A percentile compares a stretch with the other conserved stretches of the same genome.
Evolutionary conservation across 2,329 filamentous ascomycete genomes (phyloP).

Genomic region (Teratosphaeria zuluensis): DNA sequence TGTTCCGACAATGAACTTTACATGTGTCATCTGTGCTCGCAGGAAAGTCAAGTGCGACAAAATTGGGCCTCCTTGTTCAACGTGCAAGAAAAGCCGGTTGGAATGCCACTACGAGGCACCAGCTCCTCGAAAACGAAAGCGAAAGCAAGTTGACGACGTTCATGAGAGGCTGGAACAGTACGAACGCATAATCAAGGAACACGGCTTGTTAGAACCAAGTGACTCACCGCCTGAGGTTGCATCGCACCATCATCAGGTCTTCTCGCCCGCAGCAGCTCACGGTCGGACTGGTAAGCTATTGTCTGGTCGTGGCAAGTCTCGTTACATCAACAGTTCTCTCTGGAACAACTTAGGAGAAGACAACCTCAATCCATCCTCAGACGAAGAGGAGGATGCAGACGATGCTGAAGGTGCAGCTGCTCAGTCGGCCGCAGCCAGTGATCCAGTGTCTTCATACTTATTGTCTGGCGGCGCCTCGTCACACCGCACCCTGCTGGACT

Average conservation of each 20-base stretch:
- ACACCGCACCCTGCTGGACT: slow-evolving; percentile 19
- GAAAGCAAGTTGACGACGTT: slow-evolving; percentile 24
- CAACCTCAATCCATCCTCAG: slow-evolving; percentile 17
- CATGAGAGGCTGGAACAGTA: slow-evolving; percentile 31
- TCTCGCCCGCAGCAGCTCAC: neutral
- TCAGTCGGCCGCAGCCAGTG: slow-evolving; percentile 2
- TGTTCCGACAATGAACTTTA: slow-evolving; percentile 16
- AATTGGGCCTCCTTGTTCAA: slow-evolving; percentile 23
- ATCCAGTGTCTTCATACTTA: slow-evolving; percentile 21
- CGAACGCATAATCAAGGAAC: slow-evolving; percentile 29
- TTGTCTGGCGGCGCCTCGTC: slow-evolving; percentile 5
- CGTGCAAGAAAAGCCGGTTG: slow-evolving; percentile 26
- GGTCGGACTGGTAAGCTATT: slow-evolving; percentile 16
- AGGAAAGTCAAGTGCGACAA: slow-evolving; percentile 35
- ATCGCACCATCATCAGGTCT: neutral
- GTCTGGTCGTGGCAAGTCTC: slow-evolving; percentile 27
- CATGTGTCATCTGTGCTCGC: slow-evolving; percentile 24
- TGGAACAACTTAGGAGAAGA: slow-evolving; percentile 23
- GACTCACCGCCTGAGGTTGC: neutral
- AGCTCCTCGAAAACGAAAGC: slow-evolving; percentile 30
- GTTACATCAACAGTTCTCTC: slow-evolving; percentile 33
- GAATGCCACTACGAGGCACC: slow-evolving; percentile 35
- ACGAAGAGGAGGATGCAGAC: slow-evolving; percentile 19
- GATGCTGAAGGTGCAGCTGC: slow-evolving; percentile 15
- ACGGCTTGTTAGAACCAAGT: slow-evolving; percentile 23